These are phyloP conservation scores for Alloteropsis semialata DNA, from an alignment of 176 grass and related monocot genomes.

Conservation along the genomic window DNA sequence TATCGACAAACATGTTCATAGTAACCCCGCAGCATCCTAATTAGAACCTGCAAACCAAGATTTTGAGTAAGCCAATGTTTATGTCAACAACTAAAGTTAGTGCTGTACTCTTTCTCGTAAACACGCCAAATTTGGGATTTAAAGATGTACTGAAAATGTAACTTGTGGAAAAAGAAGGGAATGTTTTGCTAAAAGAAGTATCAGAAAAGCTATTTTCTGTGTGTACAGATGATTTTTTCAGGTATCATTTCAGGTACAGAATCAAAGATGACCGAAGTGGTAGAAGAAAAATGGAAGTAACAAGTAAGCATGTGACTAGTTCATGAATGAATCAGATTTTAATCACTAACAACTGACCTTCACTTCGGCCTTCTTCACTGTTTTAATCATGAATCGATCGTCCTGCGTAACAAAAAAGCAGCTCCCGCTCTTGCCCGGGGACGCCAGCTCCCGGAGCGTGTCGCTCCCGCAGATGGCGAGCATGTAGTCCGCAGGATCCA, in stretches of 20 bases:
- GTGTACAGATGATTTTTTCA: neutral
- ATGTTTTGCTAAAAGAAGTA: neutral
- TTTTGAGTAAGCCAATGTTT: neutral
- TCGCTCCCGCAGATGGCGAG: slow-evolving; percentile 79
- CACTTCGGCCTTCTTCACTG: slow-evolving; percentile 75
- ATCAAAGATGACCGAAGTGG: neutral
- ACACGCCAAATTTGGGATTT: neutral
- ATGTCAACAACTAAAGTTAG: neutral
- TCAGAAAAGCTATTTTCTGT: neutral
- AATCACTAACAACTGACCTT: slow-evolving; percentile 45
- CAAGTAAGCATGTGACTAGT: neutral
- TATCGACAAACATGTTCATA: slow-evolving; percentile 59
- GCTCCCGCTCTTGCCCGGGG: slow-evolving; percentile 84
- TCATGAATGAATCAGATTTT: neutral
- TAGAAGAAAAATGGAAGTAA: neutral
- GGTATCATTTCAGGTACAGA: neutral
- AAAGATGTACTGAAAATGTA: neutral
- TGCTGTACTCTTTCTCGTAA: neutral
- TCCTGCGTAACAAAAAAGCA: slow-evolving; percentile 85
- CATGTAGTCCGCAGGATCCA: slow-evolving; percentile 92
- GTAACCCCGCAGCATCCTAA: slow-evolving; percentile 67
- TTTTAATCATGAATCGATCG: slow-evolving; percentile 85
- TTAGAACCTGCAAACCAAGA: slow-evolving; percentile 45
- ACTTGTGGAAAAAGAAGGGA: neutral
- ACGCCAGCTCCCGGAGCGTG: slow-evolving; percentile 66